Conservation (phyloP, 1,139 yeast genomes). For the Magnusiomyces paraingens region DNA sequence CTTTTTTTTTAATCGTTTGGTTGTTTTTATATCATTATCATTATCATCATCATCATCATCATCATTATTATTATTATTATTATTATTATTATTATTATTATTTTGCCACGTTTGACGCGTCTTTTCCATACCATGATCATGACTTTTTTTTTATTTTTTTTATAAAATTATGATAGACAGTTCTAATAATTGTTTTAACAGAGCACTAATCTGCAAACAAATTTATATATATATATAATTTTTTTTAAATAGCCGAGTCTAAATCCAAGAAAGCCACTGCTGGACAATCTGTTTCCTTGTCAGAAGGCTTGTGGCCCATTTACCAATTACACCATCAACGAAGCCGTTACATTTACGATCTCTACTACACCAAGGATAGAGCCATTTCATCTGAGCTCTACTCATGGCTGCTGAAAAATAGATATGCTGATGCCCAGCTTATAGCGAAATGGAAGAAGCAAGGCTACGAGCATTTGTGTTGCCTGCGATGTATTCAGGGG, state of each 20-base stretch:
- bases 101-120: background rate
- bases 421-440: conserved; percentile 59
- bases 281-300: conserved; percentile 24
- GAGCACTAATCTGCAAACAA: background rate
- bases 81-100: too few relatives aligned
- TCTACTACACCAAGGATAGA: conserved; percentile 57
- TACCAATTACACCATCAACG: conserved; percentile 66
- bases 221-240: background rate
- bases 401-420: conserved; percentile 65
- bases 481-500: conserved; percentile 71
- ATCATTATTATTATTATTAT: too few relatives aligned
- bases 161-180: conserved; percentile 18
- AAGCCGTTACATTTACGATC: conserved; percentile 67
- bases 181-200: conserved; percentile 18
- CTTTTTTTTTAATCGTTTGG: background rate
- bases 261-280: conserved; percentile 8
- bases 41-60: too few relatives aligned
- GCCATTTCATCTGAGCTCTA: conserved; percentile 64
- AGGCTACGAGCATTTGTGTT: conserved; percentile 84
- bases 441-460: conserved; percentile 90
- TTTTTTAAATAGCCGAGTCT: background rate
- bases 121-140: too few relatives aligned
- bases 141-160: background rate
- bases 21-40: too few relatives aligned
- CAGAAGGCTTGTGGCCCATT: conserved; percentile 63